Conservation (phyloP, 2,329 filamentous ascomycete genomes). For the Aspergillus caelatus region DNA sequence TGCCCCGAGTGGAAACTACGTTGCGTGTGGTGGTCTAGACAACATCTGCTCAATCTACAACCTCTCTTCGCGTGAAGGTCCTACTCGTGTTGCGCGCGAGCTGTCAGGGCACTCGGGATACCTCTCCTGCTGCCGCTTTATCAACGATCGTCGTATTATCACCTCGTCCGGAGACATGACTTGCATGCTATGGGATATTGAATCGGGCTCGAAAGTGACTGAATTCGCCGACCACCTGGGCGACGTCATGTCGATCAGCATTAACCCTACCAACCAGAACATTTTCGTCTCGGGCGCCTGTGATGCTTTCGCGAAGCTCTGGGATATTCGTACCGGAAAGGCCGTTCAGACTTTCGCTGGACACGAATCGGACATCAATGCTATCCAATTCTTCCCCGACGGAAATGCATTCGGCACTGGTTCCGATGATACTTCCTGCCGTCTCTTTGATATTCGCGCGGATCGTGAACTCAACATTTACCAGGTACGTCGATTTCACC, state of each 20-base stretch:
- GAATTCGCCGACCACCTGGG: slow-evolving; percentile 98
- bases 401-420: slow-evolving; percentile 98
- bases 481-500: slow-evolving; percentile 53
- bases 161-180: slow-evolving; percentile 99
- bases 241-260: slow-evolving; percentile 99
- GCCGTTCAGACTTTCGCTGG: slow-evolving; percentile 98
- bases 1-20: slow-evolving; percentile 95
- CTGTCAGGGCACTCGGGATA: slow-evolving; percentile 97
- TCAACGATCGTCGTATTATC: slow-evolving; percentile 96
- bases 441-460: slow-evolving; percentile 95
- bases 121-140: slow-evolving; percentile 96
- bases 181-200: slow-evolving; percentile 99
- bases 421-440: slow-evolving; percentile 95
- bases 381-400: slow-evolving; percentile 99
- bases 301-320: slow-evolving; percentile 96
- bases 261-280: slow-evolving; percentile 98
- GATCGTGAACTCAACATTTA: slow-evolving; percentile 77
- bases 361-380: slow-evolving; percentile 98
- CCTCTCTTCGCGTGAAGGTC: slow-evolving; percentile 94
- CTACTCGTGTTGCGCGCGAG: slow-evolving; percentile 92
- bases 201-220: slow-evolving; percentile 94
- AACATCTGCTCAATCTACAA: slow-evolving; percentile 99
- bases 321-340: slow-evolving; percentile 98
- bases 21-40: slow-evolving; percentile 96
- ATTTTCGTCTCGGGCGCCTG: slow-evolving; percentile 99